Evolutionary conservation across 495 filamentous ascomycete species (phyloP).

Genomic region (Lindgomyces ingoldianus): DNA sequence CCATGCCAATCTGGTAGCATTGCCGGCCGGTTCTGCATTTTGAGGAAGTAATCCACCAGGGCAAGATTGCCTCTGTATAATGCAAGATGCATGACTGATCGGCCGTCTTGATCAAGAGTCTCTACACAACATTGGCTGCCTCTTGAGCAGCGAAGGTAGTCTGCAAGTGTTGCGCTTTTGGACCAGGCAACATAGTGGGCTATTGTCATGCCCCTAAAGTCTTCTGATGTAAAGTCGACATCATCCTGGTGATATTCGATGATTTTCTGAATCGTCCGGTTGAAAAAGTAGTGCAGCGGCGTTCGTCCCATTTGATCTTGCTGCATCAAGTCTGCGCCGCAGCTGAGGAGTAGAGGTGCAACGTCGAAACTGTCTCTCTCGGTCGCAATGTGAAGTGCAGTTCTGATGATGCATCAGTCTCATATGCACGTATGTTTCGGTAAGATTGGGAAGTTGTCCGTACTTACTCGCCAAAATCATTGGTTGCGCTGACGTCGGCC

Average conservation of each 20-base stretch:
- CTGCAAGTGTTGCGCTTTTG: background rate
- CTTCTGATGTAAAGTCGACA: background rate
- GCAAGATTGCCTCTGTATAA: slow-evolving; percentile 1
- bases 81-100: background rate
- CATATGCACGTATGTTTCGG: background rate
- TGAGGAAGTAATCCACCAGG: background rate
- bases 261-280: background rate
- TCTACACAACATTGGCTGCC: background rate
- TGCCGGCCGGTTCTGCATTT: background rate
- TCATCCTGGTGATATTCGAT: background rate
- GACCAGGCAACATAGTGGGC: background rate
- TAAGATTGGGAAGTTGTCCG: too few relatives aligned
- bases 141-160: background rate
- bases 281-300: background rate
- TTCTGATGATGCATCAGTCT: background rate
- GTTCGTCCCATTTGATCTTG: background rate
- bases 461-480: slow-evolving; percentile 6
- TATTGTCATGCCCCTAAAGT: background rate
- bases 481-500: background rate
- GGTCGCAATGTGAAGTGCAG: background rate
- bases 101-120: background rate
- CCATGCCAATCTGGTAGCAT: background rate
- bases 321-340: background rate
- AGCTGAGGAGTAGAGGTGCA: too few relatives aligned
- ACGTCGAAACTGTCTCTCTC: too few relatives aligned